phyloP scores from a whole-genome alignment of 2,329 filamentous ascomycete genomes.

The Alternaria sp. region DNA sequence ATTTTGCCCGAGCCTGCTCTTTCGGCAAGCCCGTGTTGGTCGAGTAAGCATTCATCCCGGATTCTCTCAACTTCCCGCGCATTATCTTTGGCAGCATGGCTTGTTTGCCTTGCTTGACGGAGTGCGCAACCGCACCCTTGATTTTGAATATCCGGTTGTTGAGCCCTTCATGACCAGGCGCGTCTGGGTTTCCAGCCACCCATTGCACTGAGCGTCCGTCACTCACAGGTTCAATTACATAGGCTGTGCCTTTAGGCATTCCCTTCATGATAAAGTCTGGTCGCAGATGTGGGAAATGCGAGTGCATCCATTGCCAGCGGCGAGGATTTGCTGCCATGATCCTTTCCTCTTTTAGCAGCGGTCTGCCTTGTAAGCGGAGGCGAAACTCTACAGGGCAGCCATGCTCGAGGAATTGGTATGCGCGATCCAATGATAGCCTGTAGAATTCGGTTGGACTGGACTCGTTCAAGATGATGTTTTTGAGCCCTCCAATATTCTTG shows the following conservation, averaged over 20 bases:
- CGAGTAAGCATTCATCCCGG: conserved; percentile 12
- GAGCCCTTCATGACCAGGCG: not conserved
- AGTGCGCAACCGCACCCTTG: conserved; percentile 18
- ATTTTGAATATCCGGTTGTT: conserved; percentile 24
- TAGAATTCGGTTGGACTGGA: conserved; percentile 18
- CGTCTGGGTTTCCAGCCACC: conserved; percentile 22
- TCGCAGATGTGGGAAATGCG: conserved; percentile 40
- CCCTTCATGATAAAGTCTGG: conserved; percentile 42
- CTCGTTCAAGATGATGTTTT: conserved; percentile 27
- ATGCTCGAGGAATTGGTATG: conserved; percentile 33
- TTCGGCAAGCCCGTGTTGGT: conserved; percentile 13
- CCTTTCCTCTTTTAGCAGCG: conserved; percentile 10
- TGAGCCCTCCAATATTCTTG: conserved; percentile 23
- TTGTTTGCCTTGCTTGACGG: conserved; percentile 17
- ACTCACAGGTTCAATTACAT: conserved; percentile 30
- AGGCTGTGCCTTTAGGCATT: conserved; percentile 37
- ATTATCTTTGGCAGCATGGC: conserved; percentile 19
- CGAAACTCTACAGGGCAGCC: conserved; percentile 37
- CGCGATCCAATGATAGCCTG: conserved; percentile 26
- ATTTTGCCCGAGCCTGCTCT: conserved; percentile 4
- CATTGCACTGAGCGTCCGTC: conserved; percentile 36
- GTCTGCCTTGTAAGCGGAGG: conserved; percentile 15
- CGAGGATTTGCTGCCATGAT: not conserved
- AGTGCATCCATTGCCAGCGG: conserved; percentile 32
- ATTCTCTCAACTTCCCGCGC: conserved; percentile 9